Percentiles rank a stretch among this genome's conserved stretches.
phyloP scores from a whole-genome alignment of 495 filamentous ascomycete species.

The Oidiodendron maius region DNA sequence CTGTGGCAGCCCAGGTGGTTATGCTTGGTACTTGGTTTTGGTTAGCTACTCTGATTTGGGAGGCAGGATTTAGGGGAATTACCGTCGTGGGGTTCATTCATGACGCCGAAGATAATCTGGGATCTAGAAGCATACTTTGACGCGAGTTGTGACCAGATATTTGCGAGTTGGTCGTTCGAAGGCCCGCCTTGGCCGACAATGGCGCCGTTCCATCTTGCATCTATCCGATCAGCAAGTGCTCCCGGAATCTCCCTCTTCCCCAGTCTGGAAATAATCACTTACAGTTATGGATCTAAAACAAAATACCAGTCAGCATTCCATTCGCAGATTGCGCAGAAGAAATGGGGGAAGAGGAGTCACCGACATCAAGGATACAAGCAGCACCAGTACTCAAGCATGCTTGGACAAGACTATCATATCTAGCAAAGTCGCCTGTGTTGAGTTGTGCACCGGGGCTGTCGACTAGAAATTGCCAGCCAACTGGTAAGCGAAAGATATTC shows the following conservation, averaged over 20 bases:
- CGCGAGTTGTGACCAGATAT: conserved; percentile 52
- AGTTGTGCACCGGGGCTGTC: conserved; percentile 42
- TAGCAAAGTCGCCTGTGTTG: conserved; percentile 37
- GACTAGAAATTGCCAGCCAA: conserved; percentile 48
- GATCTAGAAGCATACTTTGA: conserved; percentile 41
- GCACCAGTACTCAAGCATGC: conserved; percentile 50
- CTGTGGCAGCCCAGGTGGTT: conserved; percentile 40
- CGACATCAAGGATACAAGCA: conserved; percentile 48
- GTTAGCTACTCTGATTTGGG: too few species aligned
- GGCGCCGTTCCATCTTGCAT: conserved; percentile 51
- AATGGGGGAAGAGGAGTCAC: too few species aligned
- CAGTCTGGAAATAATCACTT: too few species aligned
- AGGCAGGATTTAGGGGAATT: too few species aligned
- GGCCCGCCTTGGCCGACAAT: conserved; percentile 56
- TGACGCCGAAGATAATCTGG: conserved; percentile 51
- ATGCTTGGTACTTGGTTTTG: too few species aligned
- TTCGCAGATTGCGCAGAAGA: too few species aligned
- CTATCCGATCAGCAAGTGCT: too few species aligned
- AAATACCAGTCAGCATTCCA: too few species aligned
- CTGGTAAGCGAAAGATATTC: conserved; percentile 51
- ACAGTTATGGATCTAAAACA: too few species aligned
- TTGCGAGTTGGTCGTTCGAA: conserved; percentile 46
- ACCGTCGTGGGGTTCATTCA: conserved; percentile 48
- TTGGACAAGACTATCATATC: conserved; percentile 52
- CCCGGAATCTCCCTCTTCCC: too few species aligned